Evolutionary conservation across 441 rosid genomes (phyloP), one percentile per base, ranked within the genome.

Genomic region (Croton laevigatus): DNA sequence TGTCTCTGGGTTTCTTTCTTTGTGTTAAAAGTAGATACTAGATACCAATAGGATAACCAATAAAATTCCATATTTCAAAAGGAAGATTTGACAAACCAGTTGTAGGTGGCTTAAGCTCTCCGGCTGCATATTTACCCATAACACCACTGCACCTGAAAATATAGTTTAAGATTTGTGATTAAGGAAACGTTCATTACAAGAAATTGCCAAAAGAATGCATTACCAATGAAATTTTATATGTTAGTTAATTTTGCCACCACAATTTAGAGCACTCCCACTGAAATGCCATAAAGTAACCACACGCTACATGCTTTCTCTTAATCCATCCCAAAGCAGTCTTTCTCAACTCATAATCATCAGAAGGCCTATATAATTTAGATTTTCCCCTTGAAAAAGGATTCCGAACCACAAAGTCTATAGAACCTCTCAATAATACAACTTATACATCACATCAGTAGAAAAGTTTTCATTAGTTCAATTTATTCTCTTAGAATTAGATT

Each of bases 41-140:
- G 36, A 22, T 67, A 23, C 5, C 37, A 57, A 34, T 12, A 68
- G 32, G 3, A 55, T 0, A 62, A 37, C 59, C 44, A 57, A 49
- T 69, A 48, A 60, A 11, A 14, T 13, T 48, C 46, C 12, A 59
- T 53, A n/a, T 55, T 52, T 22, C 42, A 14, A 40, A 22, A 65
- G 49, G 53, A 54, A 68, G 36, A 46, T 36, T 54, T 16, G 59
- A 82, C 98, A 78, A 54, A 91, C 99, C 88, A 69, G 90, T 85
- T 58, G 84, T 81, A 62, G 99, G 99, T 19, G 99, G 99, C 91
- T 87, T 95, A 72, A 95, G 99, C 80, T 95, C 99, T 76, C 99
- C 97, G 58, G 91, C 96, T 59, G 97, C 93, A 78, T 95, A 95
- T 83, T 87, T 93, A 54, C 99, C 99, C 99, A 93, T 91, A 8